Conservation (phyloP, 2,329 filamentous ascomycete genomes). For the Fonsecaea multimorphosa region DNA sequence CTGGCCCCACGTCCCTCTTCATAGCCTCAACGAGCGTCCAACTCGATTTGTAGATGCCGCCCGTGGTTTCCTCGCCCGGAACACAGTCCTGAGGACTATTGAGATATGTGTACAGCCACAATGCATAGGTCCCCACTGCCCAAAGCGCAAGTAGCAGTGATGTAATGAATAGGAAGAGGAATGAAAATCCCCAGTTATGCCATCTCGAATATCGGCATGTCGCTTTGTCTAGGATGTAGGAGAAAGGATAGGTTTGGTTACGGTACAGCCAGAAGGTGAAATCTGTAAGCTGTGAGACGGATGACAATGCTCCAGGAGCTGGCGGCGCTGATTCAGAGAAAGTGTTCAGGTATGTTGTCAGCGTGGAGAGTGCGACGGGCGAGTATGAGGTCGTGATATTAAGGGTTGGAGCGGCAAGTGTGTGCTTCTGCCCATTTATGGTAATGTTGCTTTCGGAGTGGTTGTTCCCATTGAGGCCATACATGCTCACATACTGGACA, state of each 20-base stretch:
- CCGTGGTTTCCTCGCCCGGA: conserved; percentile 27
- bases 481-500: conserved; percentile 29
- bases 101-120: conserved; percentile 47
- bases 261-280: conserved; percentile 29
- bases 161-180: conserved; percentile 44
- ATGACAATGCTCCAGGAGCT: conserved; percentile 6
- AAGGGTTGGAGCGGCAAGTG: conserved; percentile 27
- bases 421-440: conserved; percentile 20
- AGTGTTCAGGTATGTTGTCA: conserved; percentile 26
- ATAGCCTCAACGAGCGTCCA: conserved; percentile 32
- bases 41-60: conserved; percentile 43
- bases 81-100: conserved; percentile 28
- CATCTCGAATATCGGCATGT: conserved; percentile 26
- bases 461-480: conserved; percentile 19
- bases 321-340: conserved; percentile 13
- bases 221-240: conserved; percentile 27
- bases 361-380: conserved; percentile 5
- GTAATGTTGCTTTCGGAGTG: conserved; percentile 23
- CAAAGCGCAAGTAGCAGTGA: conserved; percentile 44
- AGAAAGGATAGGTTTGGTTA: conserved; percentile 28
- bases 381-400: conserved; percentile 33
- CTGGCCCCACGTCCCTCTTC: conserved; percentile 29
- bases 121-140: conserved; percentile 43
- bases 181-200: conserved; percentile 49
- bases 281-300: conserved; percentile 16